Percentiles rank a stretch among this genome's conserved stretches.
These are phyloP conservation scores for Mytilinidion resinicola DNA, from an alignment of 495 filamentous ascomycete species.

Conservation along the genomic window DNA sequence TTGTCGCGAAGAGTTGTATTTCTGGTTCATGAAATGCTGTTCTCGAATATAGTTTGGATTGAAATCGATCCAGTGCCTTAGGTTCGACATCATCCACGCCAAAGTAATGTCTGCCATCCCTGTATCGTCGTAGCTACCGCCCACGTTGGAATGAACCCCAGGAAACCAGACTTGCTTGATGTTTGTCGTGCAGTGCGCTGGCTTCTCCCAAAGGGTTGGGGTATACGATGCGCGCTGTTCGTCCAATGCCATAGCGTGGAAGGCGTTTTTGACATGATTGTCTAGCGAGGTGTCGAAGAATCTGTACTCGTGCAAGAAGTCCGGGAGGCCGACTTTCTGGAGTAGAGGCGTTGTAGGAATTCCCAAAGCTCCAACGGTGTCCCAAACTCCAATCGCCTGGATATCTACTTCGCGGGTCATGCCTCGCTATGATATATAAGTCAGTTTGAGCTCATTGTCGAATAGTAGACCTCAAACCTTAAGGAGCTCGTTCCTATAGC, in stretches of 20 bases:
- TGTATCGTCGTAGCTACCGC: constrained; percentile 25
- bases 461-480: background rate
- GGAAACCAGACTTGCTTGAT: constrained; percentile 26
- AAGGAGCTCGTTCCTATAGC: constrained; percentile 1
- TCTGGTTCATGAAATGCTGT: constrained; percentile 51
- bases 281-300: constrained; percentile 26
- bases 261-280: constrained; percentile 22
- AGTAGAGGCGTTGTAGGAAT: constrained; percentile 19
- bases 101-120: constrained; percentile 31
- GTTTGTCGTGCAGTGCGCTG: constrained; percentile 10
- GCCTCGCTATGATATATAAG: background rate
- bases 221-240: constrained; percentile 21
- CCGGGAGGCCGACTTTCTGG: constrained; percentile 21
- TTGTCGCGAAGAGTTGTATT: constrained; percentile 56
- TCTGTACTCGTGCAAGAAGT: constrained; percentile 23
- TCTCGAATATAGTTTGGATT: constrained; percentile 81
- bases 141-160: constrained; percentile 17
- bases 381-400: constrained; percentile 23
- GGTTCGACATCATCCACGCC: constrained; percentile 34
- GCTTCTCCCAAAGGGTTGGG: constrained; percentile 31
- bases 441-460: background rate
- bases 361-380: constrained; percentile 19
- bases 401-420: constrained; percentile 10
- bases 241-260: constrained; percentile 23
- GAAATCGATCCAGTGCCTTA: constrained; percentile 17